Evolutionary conservation across 148 eudicot species (phyloP), one percentile per base, ranked within the genome.

Genomic region (Rhododendron ferrugineum): DNA sequence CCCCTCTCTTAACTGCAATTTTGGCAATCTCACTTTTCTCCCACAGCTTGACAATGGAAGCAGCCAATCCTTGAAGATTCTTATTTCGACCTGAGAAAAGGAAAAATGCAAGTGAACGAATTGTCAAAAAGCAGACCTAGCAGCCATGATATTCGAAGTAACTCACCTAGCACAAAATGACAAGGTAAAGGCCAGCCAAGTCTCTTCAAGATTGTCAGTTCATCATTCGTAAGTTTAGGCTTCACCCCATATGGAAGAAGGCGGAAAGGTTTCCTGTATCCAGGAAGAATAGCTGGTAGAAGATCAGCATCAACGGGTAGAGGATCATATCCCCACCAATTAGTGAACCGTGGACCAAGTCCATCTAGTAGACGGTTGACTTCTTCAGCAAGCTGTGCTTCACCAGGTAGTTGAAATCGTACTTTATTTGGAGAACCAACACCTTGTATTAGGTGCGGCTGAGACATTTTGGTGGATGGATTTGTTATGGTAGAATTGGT

Each of bases 241-340:
- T 90, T 94, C 83, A 97, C 94, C 80, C 98, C 99, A 81, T 91
- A 97, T 2, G 99, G 99, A 89, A 97, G 99, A 73, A 97, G 94
- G 74, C 99, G 96, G 79, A 95, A 97, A 81, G 98, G 99, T 83
- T 86, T 94, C 85, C 92, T 91, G 84, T 91, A 93, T 82, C 98
- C 96, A 90, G 98, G 91, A 89, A 94, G 88, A 86, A 89, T 87
- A 60, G 98, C 98, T 58, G 99, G 98, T 85, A 97, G 90, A 88
- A 95, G 98, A 90, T 97, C 99, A 64, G 93, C 98, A 92, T 97
- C 99, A 89, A 97, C 88, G 82, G 99, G 99, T 78, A 95, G 81
- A 64, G 99, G 99, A 81, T 97, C 98, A 87, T 86, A 91, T 40
- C 99, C 98, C 98, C 98, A 97, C 99, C 99, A 97, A 91, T 93